phyloP scores from a whole-genome alignment of 495 filamentous ascomycete species.

The Penicillium argentinense region DNA sequence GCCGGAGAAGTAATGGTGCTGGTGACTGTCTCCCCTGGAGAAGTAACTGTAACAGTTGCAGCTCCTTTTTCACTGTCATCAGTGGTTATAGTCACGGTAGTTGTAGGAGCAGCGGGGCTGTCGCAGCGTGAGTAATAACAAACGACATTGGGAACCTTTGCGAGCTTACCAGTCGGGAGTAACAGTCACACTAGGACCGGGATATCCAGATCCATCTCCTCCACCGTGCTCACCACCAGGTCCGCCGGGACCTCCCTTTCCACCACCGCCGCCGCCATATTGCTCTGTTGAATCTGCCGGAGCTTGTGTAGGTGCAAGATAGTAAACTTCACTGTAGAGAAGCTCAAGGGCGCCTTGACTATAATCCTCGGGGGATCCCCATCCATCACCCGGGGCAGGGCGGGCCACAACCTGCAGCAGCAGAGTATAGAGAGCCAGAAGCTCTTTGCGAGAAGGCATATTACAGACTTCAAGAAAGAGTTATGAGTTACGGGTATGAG shows the following conservation, averaged over 20 bases:
- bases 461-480: too few relatives aligned
- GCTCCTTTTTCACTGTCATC: neutral
- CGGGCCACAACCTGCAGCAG: neutral
- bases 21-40: slow-evolving; percentile 2
- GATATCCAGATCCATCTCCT: neutral
- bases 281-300: neutral
- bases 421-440: neutral
- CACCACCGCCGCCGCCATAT: neutral
- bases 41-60: slow-evolving; percentile 1
- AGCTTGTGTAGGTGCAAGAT: neutral
- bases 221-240: too few relatives aligned
- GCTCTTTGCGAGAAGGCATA: neutral
- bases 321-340: neutral
- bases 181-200: neutral
- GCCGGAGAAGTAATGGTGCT: slow-evolving; percentile 1
- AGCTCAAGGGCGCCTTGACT: neutral
- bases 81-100: slow-evolving; percentile 3
- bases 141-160: too few relatives aligned
- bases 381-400: neutral
- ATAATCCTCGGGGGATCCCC: neutral
- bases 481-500: too few relatives aligned
- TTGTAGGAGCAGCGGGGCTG: neutral
- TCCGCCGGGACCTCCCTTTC: neutral
- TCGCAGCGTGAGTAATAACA: neutral
- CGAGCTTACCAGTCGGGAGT: neutral